phyloP scores from a whole-genome alignment of 371 early-diverging fungal genomes.

The Mucor ambiguus region DNA sequence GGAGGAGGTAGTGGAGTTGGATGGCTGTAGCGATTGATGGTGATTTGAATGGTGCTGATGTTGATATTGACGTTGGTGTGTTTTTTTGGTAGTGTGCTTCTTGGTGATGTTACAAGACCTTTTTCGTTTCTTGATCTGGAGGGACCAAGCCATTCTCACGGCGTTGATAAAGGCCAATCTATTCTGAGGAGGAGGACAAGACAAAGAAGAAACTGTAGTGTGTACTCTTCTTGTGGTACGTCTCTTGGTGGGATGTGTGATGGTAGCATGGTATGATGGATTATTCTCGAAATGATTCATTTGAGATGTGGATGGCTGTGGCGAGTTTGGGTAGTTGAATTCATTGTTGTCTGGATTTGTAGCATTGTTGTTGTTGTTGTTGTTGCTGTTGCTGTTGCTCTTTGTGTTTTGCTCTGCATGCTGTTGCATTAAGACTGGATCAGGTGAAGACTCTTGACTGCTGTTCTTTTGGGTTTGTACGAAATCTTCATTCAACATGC shows the following conservation, averaged over 20 bases:
- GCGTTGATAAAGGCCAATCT: constrained; percentile 25
- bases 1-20: too few relatives aligned
- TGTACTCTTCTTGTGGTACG: constrained; percentile 1
- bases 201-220: not conserved
- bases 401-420: constrained; percentile 1
- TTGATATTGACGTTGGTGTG: not conserved
- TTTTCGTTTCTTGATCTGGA: constrained; percentile 16
- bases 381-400: constrained; percentile 4
- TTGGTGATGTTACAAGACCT: not conserved
- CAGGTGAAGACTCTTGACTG: constrained; percentile 19
- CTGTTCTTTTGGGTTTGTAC: constrained; percentile 20
- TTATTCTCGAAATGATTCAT: not conserved
- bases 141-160: constrained; percentile 20
- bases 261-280: constrained; percentile 14
- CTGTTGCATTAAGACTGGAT: constrained; percentile 12
- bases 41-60: not conserved
- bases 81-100: not conserved
- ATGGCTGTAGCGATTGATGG: too few relatives aligned
- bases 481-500: constrained; percentile 21
- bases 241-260: not conserved
- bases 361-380: not conserved
- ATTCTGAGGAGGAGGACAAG: constrained; percentile 15
- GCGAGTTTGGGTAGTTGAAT: constrained; percentile 14
- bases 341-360: not conserved
- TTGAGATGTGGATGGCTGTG: constrained; percentile 10